Evolutionary conservation across 768 basidiomycete genomes (phyloP), one percentile per base, ranked within the genome.

Genomic region (Scleroderma citrinum): DNA sequence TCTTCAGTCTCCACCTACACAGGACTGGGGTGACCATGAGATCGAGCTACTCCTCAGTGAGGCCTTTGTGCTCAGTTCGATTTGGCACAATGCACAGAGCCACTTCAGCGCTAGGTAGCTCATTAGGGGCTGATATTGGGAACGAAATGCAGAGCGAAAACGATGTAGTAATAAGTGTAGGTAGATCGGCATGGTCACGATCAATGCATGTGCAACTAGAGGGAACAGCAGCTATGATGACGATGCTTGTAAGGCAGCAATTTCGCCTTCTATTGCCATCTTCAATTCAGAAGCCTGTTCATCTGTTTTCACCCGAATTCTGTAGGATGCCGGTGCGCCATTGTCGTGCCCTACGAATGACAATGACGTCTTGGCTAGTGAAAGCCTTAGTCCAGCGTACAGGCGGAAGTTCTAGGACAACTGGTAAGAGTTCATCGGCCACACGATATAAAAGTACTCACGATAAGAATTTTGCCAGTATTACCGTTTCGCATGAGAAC

Each of bases 11-110:
- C 76, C 92, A 4, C 92, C 92, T 13, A 94, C 92, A 6, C 90
- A 93, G 62, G 82, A 80, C 47, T 99, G 96, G 96, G 83, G 85
- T 19, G 94, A 98, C 65, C 87, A 94, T 59, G 92, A 98, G 61
- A 85, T 98, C 40, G 92, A 97, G 63, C 79, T 98, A 71, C 80
- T 99, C 30, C 81, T 99, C 40, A 91, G 88, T 59, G 91, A 97
- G 69, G 95, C 96, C 1, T 99, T 95, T 62, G 87, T 98, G 19
- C 82, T 92, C 58, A 90, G 85, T 56, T 91, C 87, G 24, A 87
- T 88, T 68, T 92, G 90, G 90, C 89, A 92, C 56, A 91, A 92
- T 58, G 90, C 90, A 5, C 90, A 91, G 62, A 90, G 87, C 61
- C 90, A 92, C 66, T 85, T 92, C 66, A 76, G 70, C 37, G 81